Percentiles rank a stretch among this genome's conserved stretches.
phyloP scores from a whole-genome alignment of 306 rosid genomes.

The barrel medic (Medicago truncatula) region MtrunA17r5.0-ANR NC_053042.1:4106001-4106500 shows the following conservation, averaged over 20 bases:
- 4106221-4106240: too few species aligned
- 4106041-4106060: neutral
- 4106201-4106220: too few species aligned
- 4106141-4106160: too few species aligned
- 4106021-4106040: too few species aligned
- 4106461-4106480: slow-evolving; percentile 32
- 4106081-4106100: neutral
- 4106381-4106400: neutral
- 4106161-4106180: too few species aligned
- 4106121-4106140: too few species aligned
- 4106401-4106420: neutral
- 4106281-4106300: too few species aligned
- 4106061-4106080: neutral
- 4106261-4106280: too few species aligned
- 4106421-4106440: slow-evolving; percentile 45
- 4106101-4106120: neutral
- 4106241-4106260: too few species aligned
- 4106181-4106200: too few species aligned
- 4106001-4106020: too few species aligned
- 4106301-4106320: neutral
- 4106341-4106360: neutral
- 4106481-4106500: neutral
- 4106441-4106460: slow-evolving; percentile 36
- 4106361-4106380: neutral
- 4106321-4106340: slow-evolving; percentile 13